Evolutionary conservation across 345 rosid genomes (phyloP), one percentile per base, ranked within the genome.

Genomic region (Litchi chinensis): DNA sequence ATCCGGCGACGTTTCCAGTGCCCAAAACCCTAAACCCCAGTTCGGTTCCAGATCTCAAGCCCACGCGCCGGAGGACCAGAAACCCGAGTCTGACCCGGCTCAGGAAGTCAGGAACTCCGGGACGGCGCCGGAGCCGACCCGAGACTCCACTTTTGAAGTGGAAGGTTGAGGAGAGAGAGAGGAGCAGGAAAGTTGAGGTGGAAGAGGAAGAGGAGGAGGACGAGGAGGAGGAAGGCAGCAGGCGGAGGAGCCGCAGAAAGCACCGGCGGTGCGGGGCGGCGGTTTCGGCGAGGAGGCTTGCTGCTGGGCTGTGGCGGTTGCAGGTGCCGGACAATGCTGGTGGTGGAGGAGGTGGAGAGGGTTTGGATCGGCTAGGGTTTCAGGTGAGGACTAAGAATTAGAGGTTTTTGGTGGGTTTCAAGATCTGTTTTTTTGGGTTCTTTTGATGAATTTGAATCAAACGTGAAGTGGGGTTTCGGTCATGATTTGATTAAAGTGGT

Each of bases 301-400:
- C 94, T 6, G 95, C 98, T 5, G 98, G 91, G 2, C 79, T 96
- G 22, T 96, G 99, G 99, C 72, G 98, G 86, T 70, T 96, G 84
- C 97, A 91, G 87, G 76, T 89, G 19, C 82, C 93, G 64, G 93
- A 87, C 79, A 60, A 82, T 13, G 85, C 63, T 67, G 69, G 76
- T 0, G 80, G 81, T 67, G 84, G 85, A 2, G 37, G 37, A 74
- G 79, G 78, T 28, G 75, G 67, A 8, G 89, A 80, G 75, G 81
- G 87, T 57, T 9, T 67, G 40, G 92, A 85, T 73, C 85, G 86
- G 43, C 79, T 85, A 85, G 95, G 97, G 87, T 86, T 90, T 86
- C 91, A 89, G 95, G 93, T 94, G 60, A 74, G 67, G 24, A 46
- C 12, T 5, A 16, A 37, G 13, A 46, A 46, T 24, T 54, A 19